Evolutionary conservation across 352 stramenopile genomes (phyloP), one percentile per base, ranked within the genome.

Genomic region (Thalassiosira livingstoniorum): DNA sequence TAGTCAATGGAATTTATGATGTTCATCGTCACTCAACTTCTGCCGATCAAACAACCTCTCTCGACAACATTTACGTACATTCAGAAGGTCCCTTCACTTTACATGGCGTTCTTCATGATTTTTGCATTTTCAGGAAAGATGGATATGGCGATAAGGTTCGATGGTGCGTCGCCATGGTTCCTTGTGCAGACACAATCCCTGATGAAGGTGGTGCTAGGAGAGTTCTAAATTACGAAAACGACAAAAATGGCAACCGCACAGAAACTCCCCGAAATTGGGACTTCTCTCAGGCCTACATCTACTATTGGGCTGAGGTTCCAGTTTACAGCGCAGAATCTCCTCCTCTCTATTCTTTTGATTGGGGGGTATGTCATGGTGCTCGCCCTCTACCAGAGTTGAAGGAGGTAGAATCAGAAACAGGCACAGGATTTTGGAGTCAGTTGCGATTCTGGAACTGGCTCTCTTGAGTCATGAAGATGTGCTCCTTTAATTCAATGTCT

Each of bases 301-400:
- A 83, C 75, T 83, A 83, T 35, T 83, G 75, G 75, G 69, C 66
- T 23, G 69, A 74, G 32, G 43, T 81, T 21, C 27, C 57, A 21
- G 3, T 42, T 58, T 15, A 29, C n/a, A 5, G 11, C 47, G 21
- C 4, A 5, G n/a, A 58, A 15, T 11, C 47, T 27, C 47, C 4
- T n/a, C 11, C 21, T 11, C 47, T n/a, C 11, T n/a, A 11, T 15
- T 4, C 4, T 15, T 11, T 29, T 58, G 47, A n/a, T 29, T 58
- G 47, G 47, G 27, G 47, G 21, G 47, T 27, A 5, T 58, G 47
- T 58, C 47, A 58, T 27, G 47, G 47, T 25, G 11, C 4, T 29
- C 4, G 5, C 47, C 47, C 47, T 4, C 47, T 27, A 29, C 47
- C 47, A 27, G n/a, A 5, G 5, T 15, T 58, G 47, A 27, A 58